Conservation (phyloP, 495 filamentous ascomycete species). For the Tricharina praecox region DNA sequence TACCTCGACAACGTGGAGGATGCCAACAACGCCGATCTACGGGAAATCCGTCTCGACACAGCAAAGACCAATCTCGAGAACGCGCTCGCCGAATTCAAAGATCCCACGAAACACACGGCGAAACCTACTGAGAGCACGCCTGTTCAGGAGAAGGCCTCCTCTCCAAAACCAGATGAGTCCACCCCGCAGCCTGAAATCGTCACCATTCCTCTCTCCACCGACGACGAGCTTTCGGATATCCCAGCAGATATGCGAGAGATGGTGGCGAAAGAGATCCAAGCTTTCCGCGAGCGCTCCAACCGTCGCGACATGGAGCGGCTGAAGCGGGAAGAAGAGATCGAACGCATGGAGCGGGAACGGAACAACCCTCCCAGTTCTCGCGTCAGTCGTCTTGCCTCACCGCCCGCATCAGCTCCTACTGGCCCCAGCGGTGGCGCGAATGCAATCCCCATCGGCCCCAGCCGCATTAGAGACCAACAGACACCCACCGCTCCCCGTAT, state of each 20-base stretch:
- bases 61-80: conserved; percentile 45
- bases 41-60: conserved; percentile 47
- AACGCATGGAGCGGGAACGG: conserved; percentile 64
- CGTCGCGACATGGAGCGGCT: conserved; percentile 75
- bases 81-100: conserved; percentile 52
- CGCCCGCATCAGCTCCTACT: conserved; percentile 40
- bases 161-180: conserved; percentile 32
- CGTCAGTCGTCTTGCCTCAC: conserved; percentile 51
- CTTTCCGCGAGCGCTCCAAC: conserved; percentile 81
- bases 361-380: conserved; percentile 37
- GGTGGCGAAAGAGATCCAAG: conserved; percentile 82
- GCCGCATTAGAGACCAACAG: conserved; percentile 16
- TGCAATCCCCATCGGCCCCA: conserved; percentile 69
- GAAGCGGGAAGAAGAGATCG: conserved; percentile 75
- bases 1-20: conserved; percentile 69
- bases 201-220: conserved; percentile 72
- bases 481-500: conserved; percentile 42
- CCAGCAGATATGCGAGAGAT: conserved; percentile 93
- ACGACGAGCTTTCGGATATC: conserved; percentile 92
- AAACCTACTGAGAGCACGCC: conserved; percentile 37
- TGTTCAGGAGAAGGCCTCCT: conserved; percentile 18
- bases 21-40: conserved; percentile 46
- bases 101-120: conserved; percentile 44
- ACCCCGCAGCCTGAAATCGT: conserved; percentile 51
- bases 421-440: conserved; percentile 61